phyloP scores from a whole-genome alignment of 176 grass and related monocot species.

The Zoysia pacifica region DNA sequence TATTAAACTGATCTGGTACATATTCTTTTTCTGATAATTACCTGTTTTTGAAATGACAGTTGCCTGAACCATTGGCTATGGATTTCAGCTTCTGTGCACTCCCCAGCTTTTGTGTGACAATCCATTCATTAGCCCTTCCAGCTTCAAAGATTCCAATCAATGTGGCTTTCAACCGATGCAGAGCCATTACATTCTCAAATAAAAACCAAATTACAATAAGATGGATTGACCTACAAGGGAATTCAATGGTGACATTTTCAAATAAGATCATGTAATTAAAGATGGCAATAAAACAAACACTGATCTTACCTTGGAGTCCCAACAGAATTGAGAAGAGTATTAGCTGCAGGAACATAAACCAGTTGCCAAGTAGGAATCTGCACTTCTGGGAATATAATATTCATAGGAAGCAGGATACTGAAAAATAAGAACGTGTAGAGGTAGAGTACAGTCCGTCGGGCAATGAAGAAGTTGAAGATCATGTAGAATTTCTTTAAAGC shows the following conservation, averaged over 20 bases:
- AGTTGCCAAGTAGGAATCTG: constrained; percentile 54
- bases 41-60: constrained; percentile 43
- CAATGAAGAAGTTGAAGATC: constrained; percentile 66
- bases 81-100: constrained; percentile 48
- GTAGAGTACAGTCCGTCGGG: constrained; percentile 46
- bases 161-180: constrained; percentile 70
- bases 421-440: constrained; percentile 77
- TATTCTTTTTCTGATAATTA: constrained; percentile 22
- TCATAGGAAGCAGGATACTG: constrained; percentile 52
- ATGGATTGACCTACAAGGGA: constrained; percentile 47
- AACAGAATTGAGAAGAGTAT: constrained; percentile 52
- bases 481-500: constrained; percentile 68
- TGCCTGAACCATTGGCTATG: constrained; percentile 2
- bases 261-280: neutral
- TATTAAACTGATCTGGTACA: neutral
- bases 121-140: constrained; percentile 78
- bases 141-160: constrained; percentile 64
- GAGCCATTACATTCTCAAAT: constrained; percentile 82
- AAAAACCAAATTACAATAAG: constrained; percentile 56
- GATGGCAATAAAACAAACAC: neutral
- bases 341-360: constrained; percentile 48
- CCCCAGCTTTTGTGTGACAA: constrained; percentile 73
- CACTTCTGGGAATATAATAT: constrained; percentile 51
- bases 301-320: constrained; percentile 62
- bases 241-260: neutral